Conservation (phyloP, 306 rosid genomes). For the Trifolium subterraneum region DNA sequence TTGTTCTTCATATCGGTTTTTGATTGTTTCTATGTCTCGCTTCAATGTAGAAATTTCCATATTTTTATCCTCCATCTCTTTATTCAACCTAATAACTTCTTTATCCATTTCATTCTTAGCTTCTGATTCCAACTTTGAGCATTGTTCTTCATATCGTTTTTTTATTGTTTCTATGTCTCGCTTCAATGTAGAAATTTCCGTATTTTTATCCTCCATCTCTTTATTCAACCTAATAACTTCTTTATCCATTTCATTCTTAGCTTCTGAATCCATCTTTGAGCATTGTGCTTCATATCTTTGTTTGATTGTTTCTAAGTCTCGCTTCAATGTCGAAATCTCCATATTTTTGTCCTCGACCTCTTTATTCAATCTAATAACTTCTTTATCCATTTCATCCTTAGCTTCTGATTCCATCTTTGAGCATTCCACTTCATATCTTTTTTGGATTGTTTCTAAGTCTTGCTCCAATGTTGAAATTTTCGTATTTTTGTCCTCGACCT, state of each 20-base stretch:
- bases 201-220: slow-evolving; percentile 55
- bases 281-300: slow-evolving; percentile 51
- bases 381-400: slow-evolving; percentile 31
- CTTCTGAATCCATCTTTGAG: slow-evolving; percentile 60
- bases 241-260: slow-evolving; percentile 30
- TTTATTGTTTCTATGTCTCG: slow-evolving; percentile 61
- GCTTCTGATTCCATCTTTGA: slow-evolving; percentile 58
- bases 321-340: slow-evolving; percentile 55
- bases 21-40: slow-evolving; percentile 61
- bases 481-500: slow-evolving; percentile 47
- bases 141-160: slow-evolving; percentile 49
- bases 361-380: slow-evolving; percentile 48
- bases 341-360: slow-evolving; percentile 54
- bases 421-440: slow-evolving; percentile 51
- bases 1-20: slow-evolving; percentile 49
- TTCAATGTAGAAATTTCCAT: slow-evolving; percentile 52
- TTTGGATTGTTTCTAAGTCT: slow-evolving; percentile 60
- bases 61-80: slow-evolving; percentile 56
- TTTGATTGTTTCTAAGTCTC: slow-evolving; percentile 60
- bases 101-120: slow-evolving; percentile 28
- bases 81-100: slow-evolving; percentile 46
- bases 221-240: slow-evolving; percentile 47
- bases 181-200: slow-evolving; percentile 54
- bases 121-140: slow-evolving; percentile 62
- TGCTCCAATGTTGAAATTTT: slow-evolving; percentile 57